phyloP scores from a whole-genome alignment of 177 flowering plant species.

The Telopea speciosissima region DNA sequence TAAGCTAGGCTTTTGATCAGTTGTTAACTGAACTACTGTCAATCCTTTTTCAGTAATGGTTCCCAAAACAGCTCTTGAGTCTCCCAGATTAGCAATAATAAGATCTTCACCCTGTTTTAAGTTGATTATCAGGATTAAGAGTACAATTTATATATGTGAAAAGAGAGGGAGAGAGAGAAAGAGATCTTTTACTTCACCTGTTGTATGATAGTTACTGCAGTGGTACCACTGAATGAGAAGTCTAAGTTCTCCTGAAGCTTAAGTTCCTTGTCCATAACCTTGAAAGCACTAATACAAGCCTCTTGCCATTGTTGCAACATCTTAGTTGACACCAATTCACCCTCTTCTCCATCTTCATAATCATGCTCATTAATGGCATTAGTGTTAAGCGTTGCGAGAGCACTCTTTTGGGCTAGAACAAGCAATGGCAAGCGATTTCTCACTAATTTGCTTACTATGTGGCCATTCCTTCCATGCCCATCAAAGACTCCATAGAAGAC shows the following conservation, averaged over 20 bases:
- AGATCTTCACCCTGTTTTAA: conserved; percentile 54
- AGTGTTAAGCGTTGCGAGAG: conserved; percentile 4
- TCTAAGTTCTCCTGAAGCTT: conserved; percentile 57
- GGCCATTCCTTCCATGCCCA: conserved; percentile 86
- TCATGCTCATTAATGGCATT: neutral
- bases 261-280: conserved; percentile 75
- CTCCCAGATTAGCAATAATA: conserved; percentile 76
- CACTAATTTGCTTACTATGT: conserved; percentile 65
- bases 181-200: conserved; percentile 38
- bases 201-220: conserved; percentile 62
- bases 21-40: conserved; percentile 59
- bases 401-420: conserved; percentile 37
- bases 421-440: conserved; percentile 48
- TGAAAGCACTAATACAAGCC: conserved; percentile 54
- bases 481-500: conserved; percentile 23
- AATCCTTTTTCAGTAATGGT: conserved; percentile 41
- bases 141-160: neutral
- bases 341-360: conserved; percentile 5
- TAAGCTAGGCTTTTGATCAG: conserved; percentile 65
- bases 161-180: too few species aligned
- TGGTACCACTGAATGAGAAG: conserved; percentile 65
- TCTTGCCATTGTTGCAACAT: conserved; percentile 44
- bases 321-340: conserved; percentile 13
- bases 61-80: conserved; percentile 82
- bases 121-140: neutral